Percentiles rank a stretch among this genome's conserved stretches.
These are phyloP conservation scores for Syzygium oleosum DNA, from an alignment of 345 rosid genomes.

Conservation along the genomic window DNA sequence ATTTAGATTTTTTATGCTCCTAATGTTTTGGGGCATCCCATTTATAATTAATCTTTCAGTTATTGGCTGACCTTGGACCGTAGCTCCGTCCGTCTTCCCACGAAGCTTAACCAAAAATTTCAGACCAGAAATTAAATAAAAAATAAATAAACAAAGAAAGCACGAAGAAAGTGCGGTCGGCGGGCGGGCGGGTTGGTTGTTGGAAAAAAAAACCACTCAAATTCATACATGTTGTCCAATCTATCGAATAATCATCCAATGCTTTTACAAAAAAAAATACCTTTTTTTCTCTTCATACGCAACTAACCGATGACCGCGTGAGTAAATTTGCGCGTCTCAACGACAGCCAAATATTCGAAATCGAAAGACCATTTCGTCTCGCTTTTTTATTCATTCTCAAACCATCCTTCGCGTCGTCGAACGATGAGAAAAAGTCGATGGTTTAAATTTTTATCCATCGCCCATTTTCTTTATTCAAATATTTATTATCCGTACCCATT, in stretches of 20 bases:
- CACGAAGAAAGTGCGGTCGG: neutral
- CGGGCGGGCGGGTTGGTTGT: neutral
- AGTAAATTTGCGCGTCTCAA: neutral
- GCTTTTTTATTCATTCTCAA: neutral
- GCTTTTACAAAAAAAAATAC: neutral
- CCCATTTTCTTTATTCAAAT: neutral
- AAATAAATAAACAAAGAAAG: neutral
- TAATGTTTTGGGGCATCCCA: too few relatives aligned
- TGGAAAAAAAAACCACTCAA: neutral
- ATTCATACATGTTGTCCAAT: neutral
- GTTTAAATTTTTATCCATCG: neutral
- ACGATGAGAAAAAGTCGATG: neutral
- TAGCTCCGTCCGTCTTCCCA: neutral
- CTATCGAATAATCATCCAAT: neutral
- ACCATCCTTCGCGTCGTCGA: neutral
- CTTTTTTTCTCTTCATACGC: fast-evolving
- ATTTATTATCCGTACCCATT: neutral
- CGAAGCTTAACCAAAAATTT: neutral
- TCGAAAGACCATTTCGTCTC: neutral
- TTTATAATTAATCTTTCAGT: neutral
- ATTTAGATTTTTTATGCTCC: too few relatives aligned
- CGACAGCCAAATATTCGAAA: neutral
- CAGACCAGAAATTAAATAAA: neutral
- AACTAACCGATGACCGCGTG: fast-evolving
- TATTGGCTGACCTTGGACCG: neutral